These are phyloP conservation scores for Candida multigemmis DNA, from an alignment of 805 yeast genomes.

Conservation along the genomic window DNA sequence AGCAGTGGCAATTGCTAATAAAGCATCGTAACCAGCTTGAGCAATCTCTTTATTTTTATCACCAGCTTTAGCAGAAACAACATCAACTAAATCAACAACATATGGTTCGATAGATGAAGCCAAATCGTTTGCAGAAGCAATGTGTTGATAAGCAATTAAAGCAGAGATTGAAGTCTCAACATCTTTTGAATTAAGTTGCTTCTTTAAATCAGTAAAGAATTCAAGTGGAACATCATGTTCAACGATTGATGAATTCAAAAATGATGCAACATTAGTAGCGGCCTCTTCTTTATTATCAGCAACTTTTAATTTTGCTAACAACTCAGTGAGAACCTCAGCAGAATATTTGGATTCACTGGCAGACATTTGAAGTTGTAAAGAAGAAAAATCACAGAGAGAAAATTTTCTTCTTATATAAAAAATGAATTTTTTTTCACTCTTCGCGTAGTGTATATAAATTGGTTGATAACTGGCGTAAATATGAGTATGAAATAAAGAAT, in stretches of 20 bases:
- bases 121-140: slow-evolving; percentile 70
- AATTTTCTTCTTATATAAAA: too few relatives aligned
- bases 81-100: slow-evolving; percentile 68
- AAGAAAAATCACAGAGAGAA: too few relatives aligned
- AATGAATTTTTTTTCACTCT: too few relatives aligned
- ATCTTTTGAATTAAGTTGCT: slow-evolving; percentile 70
- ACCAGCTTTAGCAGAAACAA: slow-evolving; percentile 73
- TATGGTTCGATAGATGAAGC: slow-evolving; percentile 95
- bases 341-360: slow-evolving; percentile 54
- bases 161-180: slow-evolving; percentile 60
- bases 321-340: slow-evolving; percentile 81
- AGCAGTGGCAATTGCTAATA: slow-evolving; percentile 68
- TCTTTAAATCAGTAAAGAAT: slow-evolving; percentile 71
- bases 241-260: slow-evolving; percentile 93
- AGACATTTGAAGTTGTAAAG: too few relatives aligned
- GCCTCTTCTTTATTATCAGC: slow-evolving; percentile 85
- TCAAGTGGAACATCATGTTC: slow-evolving; percentile 96
- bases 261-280: slow-evolving; percentile 83
- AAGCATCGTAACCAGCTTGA: slow-evolving; percentile 67
- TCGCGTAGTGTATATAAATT: too few relatives aligned
- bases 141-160: slow-evolving; percentile 74
- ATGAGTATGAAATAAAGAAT: too few relatives aligned
- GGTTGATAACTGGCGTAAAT: too few relatives aligned
- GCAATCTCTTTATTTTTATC: slow-evolving; percentile 78
- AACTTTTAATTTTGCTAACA: slow-evolving; percentile 85